Conservation (phyloP, 345 rosid genomes). For the Hibiscus mutabilis region DNA sequence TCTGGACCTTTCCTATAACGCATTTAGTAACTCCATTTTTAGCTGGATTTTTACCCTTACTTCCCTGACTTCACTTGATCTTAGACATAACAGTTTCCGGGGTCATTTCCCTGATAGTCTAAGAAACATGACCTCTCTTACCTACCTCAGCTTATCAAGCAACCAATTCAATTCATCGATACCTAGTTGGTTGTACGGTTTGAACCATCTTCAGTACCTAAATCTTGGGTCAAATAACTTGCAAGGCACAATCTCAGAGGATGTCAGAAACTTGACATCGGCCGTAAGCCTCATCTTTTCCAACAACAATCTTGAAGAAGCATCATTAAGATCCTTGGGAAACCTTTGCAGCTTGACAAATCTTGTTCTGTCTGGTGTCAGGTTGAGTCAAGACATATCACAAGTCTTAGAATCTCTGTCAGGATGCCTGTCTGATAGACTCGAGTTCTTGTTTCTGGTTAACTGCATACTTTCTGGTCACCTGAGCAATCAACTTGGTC, state of each 20-base stretch:
- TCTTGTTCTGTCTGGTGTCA: neutral
- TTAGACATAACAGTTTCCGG: neutral
- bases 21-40: neutral
- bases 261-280: neutral
- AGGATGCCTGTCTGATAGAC: neutral
- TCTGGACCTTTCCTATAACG: constrained; percentile 16
- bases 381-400: neutral
- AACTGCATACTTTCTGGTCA: constrained; percentile 12
- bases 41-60: constrained; percentile 14
- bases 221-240: neutral
- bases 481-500: constrained; percentile 4
- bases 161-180: constrained; percentile 14
- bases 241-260: constrained; percentile 16
- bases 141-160: neutral
- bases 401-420: neutral
- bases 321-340: neutral
- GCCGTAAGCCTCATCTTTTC: neutral
- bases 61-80: constrained; percentile 13
- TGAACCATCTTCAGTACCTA: constrained; percentile 18
- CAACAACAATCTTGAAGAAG: neutral
- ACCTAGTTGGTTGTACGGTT: constrained; percentile 12
- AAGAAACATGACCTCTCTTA: constrained; percentile 18
- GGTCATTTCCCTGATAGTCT: constrained; percentile 10
- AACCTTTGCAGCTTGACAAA: constrained; percentile 6
- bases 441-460: neutral